phyloP scores from a whole-genome alignment of 495 filamentous ascomycete genomes.

The Penicillium ochrochloron region DNA sequence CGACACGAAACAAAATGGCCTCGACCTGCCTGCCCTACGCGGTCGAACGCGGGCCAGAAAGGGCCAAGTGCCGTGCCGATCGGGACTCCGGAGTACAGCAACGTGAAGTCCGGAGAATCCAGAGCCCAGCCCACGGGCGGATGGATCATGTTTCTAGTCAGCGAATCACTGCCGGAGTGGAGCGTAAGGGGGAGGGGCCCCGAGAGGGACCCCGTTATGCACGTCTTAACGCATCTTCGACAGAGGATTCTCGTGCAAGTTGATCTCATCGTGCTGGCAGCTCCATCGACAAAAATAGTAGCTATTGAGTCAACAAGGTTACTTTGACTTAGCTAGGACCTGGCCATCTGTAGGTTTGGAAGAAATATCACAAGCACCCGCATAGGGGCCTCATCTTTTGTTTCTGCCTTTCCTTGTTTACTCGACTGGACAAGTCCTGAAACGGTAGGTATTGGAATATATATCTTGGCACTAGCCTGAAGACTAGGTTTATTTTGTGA shows the following conservation, averaged over 20 bases:
- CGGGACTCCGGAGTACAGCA: slow-evolving; percentile 2
- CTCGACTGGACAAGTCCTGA: neutral
- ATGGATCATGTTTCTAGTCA: slow-evolving; percentile 1
- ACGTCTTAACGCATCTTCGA: slow-evolving; percentile 2
- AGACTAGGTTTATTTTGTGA: too few species aligned
- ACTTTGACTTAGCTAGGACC: neutral
- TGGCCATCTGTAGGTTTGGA: neutral
- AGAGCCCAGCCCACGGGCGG: slow-evolving; percentile 12
- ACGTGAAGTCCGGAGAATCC: neutral
- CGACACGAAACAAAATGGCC: slow-evolving; percentile 10
- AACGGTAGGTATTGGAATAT: neutral
- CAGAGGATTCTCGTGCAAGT: neutral
- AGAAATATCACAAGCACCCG: neutral
- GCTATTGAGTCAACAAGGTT: slow-evolving; percentile 6
- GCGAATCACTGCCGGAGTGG: slow-evolving; percentile 4
- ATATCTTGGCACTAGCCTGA: too few species aligned
- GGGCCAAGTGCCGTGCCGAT: slow-evolving; percentile 20
- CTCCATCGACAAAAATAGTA: slow-evolving; percentile 5
- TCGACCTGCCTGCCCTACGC: neutral
- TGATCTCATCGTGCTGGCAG: neutral
- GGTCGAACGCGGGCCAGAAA: slow-evolving; percentile 29
- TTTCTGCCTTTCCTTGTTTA: neutral
- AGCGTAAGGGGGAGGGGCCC: slow-evolving; percentile 5
- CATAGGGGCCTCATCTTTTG: neutral
- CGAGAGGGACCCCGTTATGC: neutral